A percentile compares a stretch with the other conserved stretches of the same genome.
Evolutionary conservation across 1,284 basidiomycete species (phyloP).

Genomic region (Microbotryum lychnidis-dioicae): DNA sequence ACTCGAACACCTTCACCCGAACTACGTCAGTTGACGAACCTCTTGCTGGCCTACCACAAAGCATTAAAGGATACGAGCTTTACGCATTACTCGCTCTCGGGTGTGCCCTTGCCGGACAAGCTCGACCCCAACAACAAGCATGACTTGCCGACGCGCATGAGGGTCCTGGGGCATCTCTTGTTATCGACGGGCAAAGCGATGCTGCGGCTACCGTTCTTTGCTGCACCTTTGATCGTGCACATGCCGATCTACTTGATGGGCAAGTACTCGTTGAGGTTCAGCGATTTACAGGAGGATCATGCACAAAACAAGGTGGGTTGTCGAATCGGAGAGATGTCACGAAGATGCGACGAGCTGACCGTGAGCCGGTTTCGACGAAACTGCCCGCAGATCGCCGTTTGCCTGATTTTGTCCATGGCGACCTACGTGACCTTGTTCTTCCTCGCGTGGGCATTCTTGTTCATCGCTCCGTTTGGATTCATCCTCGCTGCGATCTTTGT

Average conservation of each 20-base stretch:
- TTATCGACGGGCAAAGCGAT: conserved; percentile 64
- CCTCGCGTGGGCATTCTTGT: conserved; percentile 68
- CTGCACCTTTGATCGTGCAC: conserved; percentile 63
- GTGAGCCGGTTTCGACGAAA: not conserved
- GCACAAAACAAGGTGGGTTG: conserved; percentile 69
- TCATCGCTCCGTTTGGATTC: conserved; percentile 49
- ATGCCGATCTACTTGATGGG: conserved; percentile 73
- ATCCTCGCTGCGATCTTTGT: conserved; percentile 43
- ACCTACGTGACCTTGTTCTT: conserved; percentile 76
- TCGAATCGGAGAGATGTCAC: no score
- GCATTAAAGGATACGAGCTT: conserved; percentile 73
- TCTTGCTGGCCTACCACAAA: conserved; percentile 74
- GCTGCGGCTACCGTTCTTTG: conserved; percentile 72
- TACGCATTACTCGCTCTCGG: conserved; percentile 69
- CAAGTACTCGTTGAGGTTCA: conserved; percentile 37
- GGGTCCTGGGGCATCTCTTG: conserved; percentile 66
- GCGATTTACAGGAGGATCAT: conserved; percentile 65
- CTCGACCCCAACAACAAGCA: conserved; percentile 62
- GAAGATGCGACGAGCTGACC: no score
- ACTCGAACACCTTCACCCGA: conserved; percentile 29
- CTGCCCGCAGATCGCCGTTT: conserved; percentile 67
- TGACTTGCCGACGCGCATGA: conserved; percentile 68
- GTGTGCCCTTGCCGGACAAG: conserved; percentile 61
- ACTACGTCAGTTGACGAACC: conserved; percentile 48
- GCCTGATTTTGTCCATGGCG: conserved; percentile 61